Conservation (phyloP, 2,329 filamentous ascomycete species). For the Thelonectria blattea region DNA sequence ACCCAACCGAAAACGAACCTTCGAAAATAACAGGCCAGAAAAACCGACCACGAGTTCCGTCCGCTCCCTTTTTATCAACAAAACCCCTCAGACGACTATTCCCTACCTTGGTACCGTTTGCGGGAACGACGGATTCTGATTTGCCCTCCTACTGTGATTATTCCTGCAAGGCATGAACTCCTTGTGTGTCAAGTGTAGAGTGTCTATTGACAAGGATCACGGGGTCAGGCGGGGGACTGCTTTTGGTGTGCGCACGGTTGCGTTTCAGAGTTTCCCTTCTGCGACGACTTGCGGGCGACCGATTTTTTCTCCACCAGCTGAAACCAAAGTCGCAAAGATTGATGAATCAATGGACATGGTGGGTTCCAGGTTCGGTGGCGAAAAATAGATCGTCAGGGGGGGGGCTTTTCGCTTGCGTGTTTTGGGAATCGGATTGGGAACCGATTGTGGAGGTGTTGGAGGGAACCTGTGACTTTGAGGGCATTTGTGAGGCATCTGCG, state of each 20-base stretch:
- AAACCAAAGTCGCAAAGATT: slow-evolving; percentile 24
- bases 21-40: slow-evolving; percentile 5
- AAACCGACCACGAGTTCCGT: slow-evolving; percentile 2
- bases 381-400: slow-evolving; percentile 6
- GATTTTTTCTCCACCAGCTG: slow-evolving; percentile 27
- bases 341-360: too few relatives aligned
- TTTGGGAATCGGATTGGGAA: too few relatives aligned
- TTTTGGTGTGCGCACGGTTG: slow-evolving; percentile 28
- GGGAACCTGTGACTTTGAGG: too few relatives aligned
- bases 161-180: slow-evolving; percentile 20
- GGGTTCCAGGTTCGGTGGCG: slow-evolving; percentile 1
- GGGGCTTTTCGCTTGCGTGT: too few relatives aligned
- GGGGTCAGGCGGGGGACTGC: too few relatives aligned
- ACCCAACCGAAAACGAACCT: slow-evolving; percentile 2
- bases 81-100: slow-evolving; percentile 9
- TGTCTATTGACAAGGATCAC: slow-evolving; percentile 15
- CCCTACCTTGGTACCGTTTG: background rate
- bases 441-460: too few relatives aligned
- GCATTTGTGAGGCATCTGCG: too few relatives aligned
- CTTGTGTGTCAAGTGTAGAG: slow-evolving; percentile 27
- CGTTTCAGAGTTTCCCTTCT: slow-evolving; percentile 27
- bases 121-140: too few relatives aligned
- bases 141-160: too few relatives aligned
- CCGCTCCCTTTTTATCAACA: slow-evolving; percentile 26
- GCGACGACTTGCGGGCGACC: too few relatives aligned